Evolutionary conservation across 306 rosid genomes (phyloP).

Genomic region (Cicer pinnatifidum): DNA sequence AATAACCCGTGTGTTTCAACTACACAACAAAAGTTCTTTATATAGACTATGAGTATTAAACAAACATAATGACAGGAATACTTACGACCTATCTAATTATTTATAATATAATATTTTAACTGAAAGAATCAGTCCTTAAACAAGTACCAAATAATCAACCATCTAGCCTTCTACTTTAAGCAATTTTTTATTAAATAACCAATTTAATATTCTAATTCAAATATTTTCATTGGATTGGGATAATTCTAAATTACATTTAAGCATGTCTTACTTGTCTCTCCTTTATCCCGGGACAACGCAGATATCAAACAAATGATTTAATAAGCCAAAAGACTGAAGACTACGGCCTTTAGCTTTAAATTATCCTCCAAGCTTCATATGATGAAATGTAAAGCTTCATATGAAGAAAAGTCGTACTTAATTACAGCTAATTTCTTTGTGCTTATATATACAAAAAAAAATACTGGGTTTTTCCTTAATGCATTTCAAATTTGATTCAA

Average conservation of each 20-base stretch:
- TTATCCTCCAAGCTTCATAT: not conserved
- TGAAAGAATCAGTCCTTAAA: not conserved
- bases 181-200: not conserved
- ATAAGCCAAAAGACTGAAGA: not conserved
- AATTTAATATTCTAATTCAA: not conserved
- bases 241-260: not conserved
- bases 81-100: no score
- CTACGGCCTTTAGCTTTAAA: not conserved
- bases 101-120: no score
- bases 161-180: constrained; percentile 9
- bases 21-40: no score
- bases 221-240: not conserved
- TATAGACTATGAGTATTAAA: no score
- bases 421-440: not conserved
- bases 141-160: not conserved
- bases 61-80: no score
- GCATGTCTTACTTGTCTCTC: not conserved
- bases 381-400: not conserved
- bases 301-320: not conserved
- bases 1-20: no score
- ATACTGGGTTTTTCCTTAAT: not conserved
- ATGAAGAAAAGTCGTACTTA: not conserved
- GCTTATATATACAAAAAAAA: constrained; percentile 12
- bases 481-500: constrained; percentile 31
- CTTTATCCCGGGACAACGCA: not conserved